Evolutionary conservation across 176 grass and related monocot genomes (phyloP).

Genomic region (Pontederia paniculata): DNA sequence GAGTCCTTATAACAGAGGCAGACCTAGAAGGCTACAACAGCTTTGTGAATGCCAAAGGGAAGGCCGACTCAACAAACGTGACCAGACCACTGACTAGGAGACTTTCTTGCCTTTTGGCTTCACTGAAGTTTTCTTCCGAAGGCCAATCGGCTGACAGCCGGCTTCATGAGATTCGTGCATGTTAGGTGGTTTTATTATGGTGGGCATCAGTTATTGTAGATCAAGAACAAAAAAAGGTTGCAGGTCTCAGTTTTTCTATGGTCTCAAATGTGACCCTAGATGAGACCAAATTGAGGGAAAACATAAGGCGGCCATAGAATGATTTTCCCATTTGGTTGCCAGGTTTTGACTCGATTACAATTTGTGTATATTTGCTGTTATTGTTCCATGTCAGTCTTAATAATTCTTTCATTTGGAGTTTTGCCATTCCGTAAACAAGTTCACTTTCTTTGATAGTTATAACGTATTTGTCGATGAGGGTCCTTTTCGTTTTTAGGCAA

Average conservation of each 20-base stretch:
- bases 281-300: background rate
- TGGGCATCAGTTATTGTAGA: background rate
- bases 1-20: conserved; percentile 58
- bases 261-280: background rate
- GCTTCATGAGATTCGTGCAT: conserved; percentile 41
- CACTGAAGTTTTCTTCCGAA: conserved; percentile 40
- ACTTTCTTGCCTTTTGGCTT: conserved; percentile 66
- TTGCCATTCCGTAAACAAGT: no score
- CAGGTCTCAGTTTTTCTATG: background rate
- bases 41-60: conserved; percentile 23
- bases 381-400: background rate
- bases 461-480: no score
- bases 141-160: conserved; percentile 37
- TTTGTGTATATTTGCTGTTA: background rate
- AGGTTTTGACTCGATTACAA: background rate
- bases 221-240: background rate
- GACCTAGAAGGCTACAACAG: conserved; percentile 78
- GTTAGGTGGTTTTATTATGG: conserved; percentile 25
- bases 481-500: no score
- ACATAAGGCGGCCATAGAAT: background rate
- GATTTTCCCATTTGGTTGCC: background rate
- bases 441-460: no score
- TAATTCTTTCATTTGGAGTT: no score
- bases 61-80: conserved; percentile 10
- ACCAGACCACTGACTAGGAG: conserved; percentile 47